Conservation (phyloP, 2,329 filamentous ascomycete species). For the Ophiostoma quercus region DNA sequence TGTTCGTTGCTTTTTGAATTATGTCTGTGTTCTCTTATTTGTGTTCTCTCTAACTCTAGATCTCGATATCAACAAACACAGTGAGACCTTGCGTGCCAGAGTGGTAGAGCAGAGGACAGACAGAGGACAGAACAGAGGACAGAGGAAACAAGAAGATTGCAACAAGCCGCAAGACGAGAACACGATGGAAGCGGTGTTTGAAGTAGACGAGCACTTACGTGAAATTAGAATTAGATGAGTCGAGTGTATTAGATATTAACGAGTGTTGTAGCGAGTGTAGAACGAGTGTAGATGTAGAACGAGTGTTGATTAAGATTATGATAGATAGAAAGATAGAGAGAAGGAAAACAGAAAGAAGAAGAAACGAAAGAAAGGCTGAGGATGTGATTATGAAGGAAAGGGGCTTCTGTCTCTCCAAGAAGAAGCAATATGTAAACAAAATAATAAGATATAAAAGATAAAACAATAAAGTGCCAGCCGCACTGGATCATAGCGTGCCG, state of each 20-base stretch:
- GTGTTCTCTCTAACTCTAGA: neutral
- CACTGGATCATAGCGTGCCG: constrained; percentile 2
- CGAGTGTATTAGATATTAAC: neutral
- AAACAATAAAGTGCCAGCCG: neutral
- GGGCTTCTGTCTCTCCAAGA: neutral
- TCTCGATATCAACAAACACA: neutral
- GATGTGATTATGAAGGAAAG: neutral
- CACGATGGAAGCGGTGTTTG: neutral
- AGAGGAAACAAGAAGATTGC: neutral
- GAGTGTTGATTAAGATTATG: no score
- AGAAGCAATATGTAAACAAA: neutral
- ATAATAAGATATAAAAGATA: neutral
- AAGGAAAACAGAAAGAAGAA: neutral
- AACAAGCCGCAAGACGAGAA: neutral
- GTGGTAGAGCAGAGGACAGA: neutral
- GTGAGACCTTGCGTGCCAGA: neutral
- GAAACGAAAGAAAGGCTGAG: neutral
- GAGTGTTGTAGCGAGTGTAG: neutral
- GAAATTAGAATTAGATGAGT: neutral
- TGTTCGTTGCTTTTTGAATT: neutral
- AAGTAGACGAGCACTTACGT: neutral
- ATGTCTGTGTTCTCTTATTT: neutral
- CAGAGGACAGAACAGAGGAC: no score
- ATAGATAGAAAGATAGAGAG: neutral
- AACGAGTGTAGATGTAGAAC: neutral